Base-by-base conservation (phyloP, 2,329 filamentous ascomycete species). In the Curvularia sp. region DNA sequence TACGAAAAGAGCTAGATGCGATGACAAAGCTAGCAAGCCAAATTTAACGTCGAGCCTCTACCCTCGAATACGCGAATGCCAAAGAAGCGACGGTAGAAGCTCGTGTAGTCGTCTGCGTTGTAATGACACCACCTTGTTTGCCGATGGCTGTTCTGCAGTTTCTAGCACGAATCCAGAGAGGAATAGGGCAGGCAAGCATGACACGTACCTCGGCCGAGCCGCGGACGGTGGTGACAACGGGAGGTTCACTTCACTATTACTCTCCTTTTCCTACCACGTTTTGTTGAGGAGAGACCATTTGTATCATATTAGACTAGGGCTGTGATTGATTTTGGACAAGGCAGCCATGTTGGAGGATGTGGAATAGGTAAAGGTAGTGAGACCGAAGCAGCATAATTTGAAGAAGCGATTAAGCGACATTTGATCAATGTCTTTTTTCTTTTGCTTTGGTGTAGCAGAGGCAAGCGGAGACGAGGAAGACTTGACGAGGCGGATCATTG, bases 1-100 rank as follows among this genome's bases (percentile, higher is more conserved):
- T 67, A 59, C 27, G 69, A 72, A 36, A 73, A 73, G 62, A 68
- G 67, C 59, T 69, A 69, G 65, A 34, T 39, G 25, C 38, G 10
- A 25, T 6, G 18, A 27, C 34, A 43, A 7, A 36, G 25, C 32
- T 19, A 32, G 18, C 50, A 57, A 48, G 18, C 8, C 18, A 54
- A 45, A 23, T 28, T 34, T 10, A 38, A 49, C 23, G 42, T 49
- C 50, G 50, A 54, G 55, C 43, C 54, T 57, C 49, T 36, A 42
- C 49, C 30, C 49, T 53, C 55, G 21, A 48, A 57, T 28, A 42
- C 15, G 53, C 38, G 43, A 57, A 49, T 41, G 43, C 15, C 23
- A 57, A 57, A 38, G 43, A 51, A 36, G 30, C 9, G 30, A 28
- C 45, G n/a, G 30, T 13, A 45, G 27, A 19, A 12, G 18, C 21